Base-by-base conservation (phyloP, 495 filamentous ascomycete genomes). In the Daldinia childiae region DNA sequence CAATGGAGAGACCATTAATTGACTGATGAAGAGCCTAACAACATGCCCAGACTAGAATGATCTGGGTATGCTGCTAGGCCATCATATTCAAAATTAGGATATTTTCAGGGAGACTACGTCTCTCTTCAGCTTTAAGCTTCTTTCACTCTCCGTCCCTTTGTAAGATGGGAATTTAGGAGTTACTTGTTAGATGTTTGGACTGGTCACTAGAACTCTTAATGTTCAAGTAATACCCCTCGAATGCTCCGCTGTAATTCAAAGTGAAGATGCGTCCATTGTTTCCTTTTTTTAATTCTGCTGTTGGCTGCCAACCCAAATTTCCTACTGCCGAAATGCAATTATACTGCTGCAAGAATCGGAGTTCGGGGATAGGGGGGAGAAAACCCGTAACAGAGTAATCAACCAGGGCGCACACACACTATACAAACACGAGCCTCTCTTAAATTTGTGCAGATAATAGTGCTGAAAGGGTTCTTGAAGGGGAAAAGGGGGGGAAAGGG, bases 111-210 rank as follows among this genome's bases (percentile, higher is more conserved):
- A 65, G 65, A 68, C 57, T 73, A 65, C 51, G 43, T 62, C 64
- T 66, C 71, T 63, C 61, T 55, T 62, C 59, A 56, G 66, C 57
- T 67, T 67, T 63, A 71, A 60, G 55, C 67, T 19, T 66, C 62
- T 71, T 64, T 74, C 67, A 71, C 63, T 69, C 71, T 74, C 71
- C 71, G 62, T 70, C 71, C 71, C 71, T 70, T 14, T 55, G 57
- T 43, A 62, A 67, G 60, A 60, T 72, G 71, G 71, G 71, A 74
- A 74, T 74, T 74, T 74, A 74, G 71, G 71, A 74, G 71, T 71
- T 74, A 74, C 67, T 74, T 69, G 71, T 74, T 74, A 74, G 71
- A 60, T 60, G 66, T 64, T 73, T 48, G 43, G 70, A 73, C 48
- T 69, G 70, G 60, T 69, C 65, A 73, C 66, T 66, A 69, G 71